Percentiles rank a stretch among this genome's conserved stretches.
Evolutionary conservation across 2,329 filamentous ascomycete species (phyloP).

Genomic region (Lachnellula arida): DNA sequence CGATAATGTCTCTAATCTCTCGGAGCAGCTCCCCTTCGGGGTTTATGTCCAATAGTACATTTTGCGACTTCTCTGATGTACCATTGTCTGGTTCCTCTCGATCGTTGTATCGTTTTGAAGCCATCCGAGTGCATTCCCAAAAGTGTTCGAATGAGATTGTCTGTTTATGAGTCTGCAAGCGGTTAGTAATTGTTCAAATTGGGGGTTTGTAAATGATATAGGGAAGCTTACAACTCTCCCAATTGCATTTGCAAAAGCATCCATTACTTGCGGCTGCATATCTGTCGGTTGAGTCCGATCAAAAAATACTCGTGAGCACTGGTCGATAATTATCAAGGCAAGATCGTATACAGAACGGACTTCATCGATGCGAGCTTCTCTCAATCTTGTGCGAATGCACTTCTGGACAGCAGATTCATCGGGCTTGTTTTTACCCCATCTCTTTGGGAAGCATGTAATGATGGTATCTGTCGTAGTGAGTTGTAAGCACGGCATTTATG

Average conservation of each 20-base stretch:
- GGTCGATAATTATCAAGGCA: slow-evolving; percentile 38
- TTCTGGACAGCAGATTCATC: slow-evolving; percentile 39
- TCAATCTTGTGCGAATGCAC: slow-evolving; percentile 33
- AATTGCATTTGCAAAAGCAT: slow-evolving; percentile 41
- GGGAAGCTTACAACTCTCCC: slow-evolving; percentile 35
- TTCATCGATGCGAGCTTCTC: slow-evolving; percentile 21
- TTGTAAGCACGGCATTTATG: not conserved
- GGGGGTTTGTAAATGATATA: not conserved
- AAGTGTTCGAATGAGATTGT: slow-evolving; percentile 35
- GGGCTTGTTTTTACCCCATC: slow-evolving; percentile 38
- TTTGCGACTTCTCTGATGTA: slow-evolving; percentile 17
- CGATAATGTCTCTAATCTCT: slow-evolving; percentile 42
- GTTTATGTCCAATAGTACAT: slow-evolving; percentile 35
- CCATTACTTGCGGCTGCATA: slow-evolving; percentile 37
- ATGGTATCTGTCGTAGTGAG: slow-evolving; percentile 30
- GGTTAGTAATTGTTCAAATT: not conserved
- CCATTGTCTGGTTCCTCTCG: slow-evolving; percentile 2
- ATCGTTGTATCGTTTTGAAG: slow-evolving; percentile 6
- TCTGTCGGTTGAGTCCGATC: slow-evolving; percentile 32
- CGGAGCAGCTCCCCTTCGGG: slow-evolving; percentile 37
- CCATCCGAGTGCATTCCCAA: slow-evolving; percentile 24
- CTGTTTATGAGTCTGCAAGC: not conserved
- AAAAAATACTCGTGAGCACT: slow-evolving; percentile 37
- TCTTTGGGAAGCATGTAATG: slow-evolving; percentile 38
- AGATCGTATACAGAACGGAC: slow-evolving; percentile 36